Base-by-base conservation (phyloP, 345 rosid species). In the Cardiospermum halicacabum region DNA sequence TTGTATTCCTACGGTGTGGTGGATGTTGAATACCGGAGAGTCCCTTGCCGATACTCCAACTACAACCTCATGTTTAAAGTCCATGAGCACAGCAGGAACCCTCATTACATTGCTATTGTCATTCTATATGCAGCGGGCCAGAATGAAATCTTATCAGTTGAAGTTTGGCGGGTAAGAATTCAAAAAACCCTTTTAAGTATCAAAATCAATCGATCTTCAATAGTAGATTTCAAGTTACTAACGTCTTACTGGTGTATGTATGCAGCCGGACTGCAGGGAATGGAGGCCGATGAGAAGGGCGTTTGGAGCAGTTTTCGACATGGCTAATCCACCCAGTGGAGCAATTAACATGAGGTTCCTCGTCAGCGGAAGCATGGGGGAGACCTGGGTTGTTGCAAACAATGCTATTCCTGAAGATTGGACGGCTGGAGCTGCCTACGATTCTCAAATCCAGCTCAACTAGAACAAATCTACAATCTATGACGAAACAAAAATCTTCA, bases 211-310 rank as follows among this genome's bases (percentile, higher is more conserved):
- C n/a, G 8, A 7, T 11, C 19, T 47, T 15, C 16, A 47, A 47
- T 21, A 4, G 19, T 47, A 16, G 51, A 18, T 34, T 34, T 0
- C 10, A 11, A 4, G 39, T 34, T 7, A 34, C 8, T 37, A 39
- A 32, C 12, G 26, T 2, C 15, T 24, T 34, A 25, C 0, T 48
- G 34, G 7, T 50, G n/a, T n/a, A n/a, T n/a, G n/a, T n/a, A n/a
- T n/a, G 62, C 76, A 87, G 93, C 89, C 80, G 70, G 87, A 83
- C 53, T 66, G 80, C 65, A 74, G 79, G 57, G 76, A 83, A 45
- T 89, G 96, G 98, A 21, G 4, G 63, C 70, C 80, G 11, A 85
- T 89, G 98, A 81, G 96, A 71, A 84, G 82, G 76, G 91, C 75
- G 3, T 84, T 62, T 34, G 96, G 93, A 25, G 91, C 87, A 2